Conservation (phyloP, 208 protist species). For the Leishmania gerbilli region DNA sequence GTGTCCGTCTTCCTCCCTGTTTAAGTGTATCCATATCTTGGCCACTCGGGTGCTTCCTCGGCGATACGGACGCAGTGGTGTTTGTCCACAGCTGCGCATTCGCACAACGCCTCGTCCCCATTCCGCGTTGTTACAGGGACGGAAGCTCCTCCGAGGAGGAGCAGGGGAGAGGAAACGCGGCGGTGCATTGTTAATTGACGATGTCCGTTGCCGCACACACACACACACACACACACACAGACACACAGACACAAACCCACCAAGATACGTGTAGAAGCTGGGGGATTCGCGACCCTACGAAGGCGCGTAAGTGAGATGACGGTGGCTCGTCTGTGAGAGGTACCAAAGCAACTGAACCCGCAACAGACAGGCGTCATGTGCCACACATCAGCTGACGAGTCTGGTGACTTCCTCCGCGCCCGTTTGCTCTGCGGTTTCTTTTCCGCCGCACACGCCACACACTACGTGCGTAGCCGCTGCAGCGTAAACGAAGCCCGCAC, state of each 20-base stretch:
- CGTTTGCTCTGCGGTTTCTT: neutral
- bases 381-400: neutral
- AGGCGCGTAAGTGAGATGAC: neutral
- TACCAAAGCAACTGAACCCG: neutral
- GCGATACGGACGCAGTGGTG: neutral
- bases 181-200: neutral
- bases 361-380: neutral
- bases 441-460: neutral
- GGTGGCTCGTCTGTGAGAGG: too few species aligned
- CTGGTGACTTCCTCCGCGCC: neutral
- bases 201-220: neutral
- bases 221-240: neutral
- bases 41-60: neutral
- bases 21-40: neutral
- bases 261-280: neutral
- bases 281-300: neutral
- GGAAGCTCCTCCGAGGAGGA: neutral
- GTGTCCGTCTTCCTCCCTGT: conserved; percentile 1
- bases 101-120: neutral
- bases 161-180: neutral
- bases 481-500: neutral
- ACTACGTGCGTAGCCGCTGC: neutral
- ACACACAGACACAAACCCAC: neutral
- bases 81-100: neutral
- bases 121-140: neutral